Base-by-base conservation (phyloP, 441 rosid species). In the Dalechampia spathulata region DNA sequence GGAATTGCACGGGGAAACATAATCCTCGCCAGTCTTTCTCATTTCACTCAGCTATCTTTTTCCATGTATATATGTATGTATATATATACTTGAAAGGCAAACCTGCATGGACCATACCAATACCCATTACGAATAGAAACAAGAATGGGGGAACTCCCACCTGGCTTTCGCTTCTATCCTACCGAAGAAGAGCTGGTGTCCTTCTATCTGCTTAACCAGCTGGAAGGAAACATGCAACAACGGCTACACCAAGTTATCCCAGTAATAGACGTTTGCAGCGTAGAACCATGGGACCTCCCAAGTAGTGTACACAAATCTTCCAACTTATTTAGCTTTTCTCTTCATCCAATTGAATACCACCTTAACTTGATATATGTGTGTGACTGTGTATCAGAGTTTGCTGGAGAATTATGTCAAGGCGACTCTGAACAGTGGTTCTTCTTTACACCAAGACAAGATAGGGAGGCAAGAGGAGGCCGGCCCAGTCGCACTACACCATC, bases 391-490 rank as follows among this genome's bases (percentile, higher is more conserved):
- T 78, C 73, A 90, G 80, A 59, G 73, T 57, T 68, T 51, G 69
- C 78, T 2, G 87, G 89, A 59, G 74, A 73, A 72, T 28, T 52
- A 44, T 86, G 87, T 52, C 72, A 36, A 61, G 71, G 69, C 57
- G 97, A 89, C 63, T 56, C 69, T 0, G 95, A 86, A 72, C 97
- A 89, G 55, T 89, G 97, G 93, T 89, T 86, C 67, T 89, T 86
- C 85, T 89, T 89, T 38, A 57, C 74, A 1, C 78, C 81, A 5
- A 78, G 84, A 64, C 92, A 84, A 43, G 88, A 86, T 71, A 71
- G 85, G 19, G 95, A 89, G 72, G 85, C 78, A 4, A 67, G 78
- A 2, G 93, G 95, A 61, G 97, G 95, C 4, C 71, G 95, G 56
- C 81, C 88, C 0, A 77, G 71, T 57, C 63, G 97, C 25, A 82